Evolutionary conservation across 495 filamentous ascomycete species (phyloP).

Genomic region (Mytilinidion resinicola): DNA sequence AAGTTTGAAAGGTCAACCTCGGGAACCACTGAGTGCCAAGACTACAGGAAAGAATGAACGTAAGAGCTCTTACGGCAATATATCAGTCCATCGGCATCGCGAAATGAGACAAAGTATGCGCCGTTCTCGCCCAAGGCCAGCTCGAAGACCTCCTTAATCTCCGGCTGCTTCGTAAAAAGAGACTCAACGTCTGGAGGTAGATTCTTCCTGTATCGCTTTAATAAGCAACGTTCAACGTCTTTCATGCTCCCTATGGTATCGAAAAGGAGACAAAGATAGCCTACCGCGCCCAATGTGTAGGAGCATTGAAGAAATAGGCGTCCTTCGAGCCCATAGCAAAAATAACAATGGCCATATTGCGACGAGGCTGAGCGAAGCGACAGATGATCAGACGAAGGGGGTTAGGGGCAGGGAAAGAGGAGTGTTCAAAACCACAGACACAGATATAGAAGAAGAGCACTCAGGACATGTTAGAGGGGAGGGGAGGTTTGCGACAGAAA

Average conservation of each 20-base stretch:
- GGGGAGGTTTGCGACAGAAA: too few relatives aligned
- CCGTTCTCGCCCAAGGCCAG: slow-evolving; percentile 14
- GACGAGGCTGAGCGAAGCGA: too few relatives aligned
- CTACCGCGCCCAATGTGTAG: slow-evolving; percentile 26
- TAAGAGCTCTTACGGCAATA: slow-evolving; percentile 14
- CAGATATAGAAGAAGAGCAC: too few relatives aligned
- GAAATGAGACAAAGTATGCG: slow-evolving; percentile 22
- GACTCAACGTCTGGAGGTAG: slow-evolving; percentile 22
- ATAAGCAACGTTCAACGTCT: not conserved
- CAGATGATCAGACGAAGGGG: not conserved
- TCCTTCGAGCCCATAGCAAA: slow-evolving; percentile 24
- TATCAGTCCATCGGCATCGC: slow-evolving; percentile 18
- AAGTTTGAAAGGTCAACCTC: not conserved
- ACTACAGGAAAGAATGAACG: not conserved
- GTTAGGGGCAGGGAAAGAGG: too few relatives aligned
- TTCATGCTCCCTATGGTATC: not conserved
- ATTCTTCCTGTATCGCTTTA: slow-evolving; percentile 11
- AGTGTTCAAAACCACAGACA: too few relatives aligned
- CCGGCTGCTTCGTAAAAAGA: slow-evolving; percentile 22
- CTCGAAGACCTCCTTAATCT: slow-evolving; percentile 22
- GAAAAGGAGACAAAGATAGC: not conserved
- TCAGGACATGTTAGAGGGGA: too few relatives aligned
- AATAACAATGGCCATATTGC: slow-evolving; percentile 9
- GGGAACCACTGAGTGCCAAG: not conserved
- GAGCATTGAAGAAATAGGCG: slow-evolving; percentile 24